Evolutionary conservation across 495 filamentous ascomycete genomes (phyloP).

Genomic region (Umbilicaria muhlenbergii): DNA sequence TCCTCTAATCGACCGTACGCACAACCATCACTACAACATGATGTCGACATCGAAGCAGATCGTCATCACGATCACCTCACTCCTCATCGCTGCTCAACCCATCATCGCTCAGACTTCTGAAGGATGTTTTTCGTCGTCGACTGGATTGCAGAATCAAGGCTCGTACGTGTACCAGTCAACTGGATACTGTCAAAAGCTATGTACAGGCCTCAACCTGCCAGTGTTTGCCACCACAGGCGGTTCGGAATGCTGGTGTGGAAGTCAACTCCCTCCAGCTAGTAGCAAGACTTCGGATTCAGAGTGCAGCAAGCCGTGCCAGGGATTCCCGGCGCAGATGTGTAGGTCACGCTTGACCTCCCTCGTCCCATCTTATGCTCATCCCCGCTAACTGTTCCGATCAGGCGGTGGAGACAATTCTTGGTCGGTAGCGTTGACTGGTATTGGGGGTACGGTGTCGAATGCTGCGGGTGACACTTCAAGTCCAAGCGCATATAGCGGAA

Average conservation of each 20-base stretch:
- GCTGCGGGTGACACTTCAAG: too few relatives aligned
- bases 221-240: constrained; percentile 29
- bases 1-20: background rate
- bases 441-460: constrained; percentile 13
- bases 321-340: constrained; percentile 30
- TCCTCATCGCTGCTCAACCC: constrained; percentile 10
- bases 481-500: constrained; percentile 2
- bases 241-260: constrained; percentile 31
- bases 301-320: constrained; percentile 27
- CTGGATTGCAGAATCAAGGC: constrained; percentile 19
- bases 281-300: constrained; percentile 20
- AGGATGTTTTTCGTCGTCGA: constrained; percentile 24
- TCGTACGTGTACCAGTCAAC: constrained; percentile 31
- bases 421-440: constrained; percentile 30
- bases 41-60: background rate
- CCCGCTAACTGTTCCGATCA: constrained; percentile 9
- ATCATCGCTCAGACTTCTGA: constrained; percentile 17
- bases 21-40: constrained; percentile 1
- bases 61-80: background rate
- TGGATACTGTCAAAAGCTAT: constrained; percentile 30
- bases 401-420: constrained; percentile 29
- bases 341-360: constrained; percentile 13
- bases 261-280: constrained; percentile 25
- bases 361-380: too few relatives aligned
- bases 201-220: constrained; percentile 17